A percentile compares a stretch with the other conserved stretches of the same genome.
Conservation (phyloP, 371 early-diverging fungal species). For the Apophysomyces variabilis region DNA sequence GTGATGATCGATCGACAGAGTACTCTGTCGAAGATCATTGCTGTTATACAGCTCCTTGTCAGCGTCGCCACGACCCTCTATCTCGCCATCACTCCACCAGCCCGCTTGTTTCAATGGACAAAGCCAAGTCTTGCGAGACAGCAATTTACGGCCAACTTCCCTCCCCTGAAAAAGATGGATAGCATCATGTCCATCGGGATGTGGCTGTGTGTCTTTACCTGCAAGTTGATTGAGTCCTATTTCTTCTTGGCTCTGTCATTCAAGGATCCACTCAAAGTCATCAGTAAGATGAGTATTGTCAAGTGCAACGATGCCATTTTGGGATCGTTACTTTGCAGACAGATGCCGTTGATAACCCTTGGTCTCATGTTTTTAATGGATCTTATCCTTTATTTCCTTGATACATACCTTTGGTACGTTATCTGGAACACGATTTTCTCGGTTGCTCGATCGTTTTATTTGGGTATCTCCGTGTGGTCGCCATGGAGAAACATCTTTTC, state of each 20-base stretch:
- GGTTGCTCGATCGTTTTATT: constrained; percentile 75
- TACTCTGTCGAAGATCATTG: constrained; percentile 51
- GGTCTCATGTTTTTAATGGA: constrained; percentile 76
- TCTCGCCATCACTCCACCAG: constrained; percentile 65
- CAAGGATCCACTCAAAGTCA: constrained; percentile 77
- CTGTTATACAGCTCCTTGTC: constrained; percentile 66
- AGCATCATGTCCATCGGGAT: constrained; percentile 73
- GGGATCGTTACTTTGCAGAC: constrained; percentile 57
- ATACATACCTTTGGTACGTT: constrained; percentile 91
- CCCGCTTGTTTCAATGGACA: constrained; percentile 31
- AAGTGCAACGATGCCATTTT: constrained; percentile 58
- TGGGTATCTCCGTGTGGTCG: constrained; percentile 84
- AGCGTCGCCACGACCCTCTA: constrained; percentile 67
- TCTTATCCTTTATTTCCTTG: constrained; percentile 81
- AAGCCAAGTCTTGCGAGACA: constrained; percentile 45
- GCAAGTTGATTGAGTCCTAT: constrained; percentile 82
- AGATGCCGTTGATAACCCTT: constrained; percentile 71
- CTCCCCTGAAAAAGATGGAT: constrained; percentile 68
- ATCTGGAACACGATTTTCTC: constrained; percentile 83
- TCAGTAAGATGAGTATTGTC: constrained; percentile 54
- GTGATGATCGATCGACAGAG: constrained; percentile 48
- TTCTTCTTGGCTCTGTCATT: constrained; percentile 81
- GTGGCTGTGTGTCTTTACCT: constrained; percentile 76
- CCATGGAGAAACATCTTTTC: constrained; percentile 88
- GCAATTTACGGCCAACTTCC: constrained; percentile 79